These are phyloP conservation scores for Tetracladium maxilliforme DNA, from an alignment of 2,329 filamentous ascomycete genomes.

Conservation along the genomic window DNA sequence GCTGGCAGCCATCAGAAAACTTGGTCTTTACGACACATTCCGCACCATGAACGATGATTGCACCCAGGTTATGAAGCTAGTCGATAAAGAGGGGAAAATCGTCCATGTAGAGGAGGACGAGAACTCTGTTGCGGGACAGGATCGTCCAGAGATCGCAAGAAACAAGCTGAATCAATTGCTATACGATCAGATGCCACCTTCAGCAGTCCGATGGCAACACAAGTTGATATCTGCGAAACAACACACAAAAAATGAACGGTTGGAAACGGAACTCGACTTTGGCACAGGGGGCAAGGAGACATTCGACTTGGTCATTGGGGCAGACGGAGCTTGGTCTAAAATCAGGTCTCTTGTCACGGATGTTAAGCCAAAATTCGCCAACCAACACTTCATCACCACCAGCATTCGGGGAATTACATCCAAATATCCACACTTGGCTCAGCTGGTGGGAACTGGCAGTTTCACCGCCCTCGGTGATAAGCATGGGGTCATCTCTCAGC, in stretches of 20 bases:
- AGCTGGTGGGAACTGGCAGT: no score
- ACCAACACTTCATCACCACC: no score
- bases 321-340: conserved; percentile 21
- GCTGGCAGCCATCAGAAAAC: conserved; percentile 25
- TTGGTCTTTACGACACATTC: conserved; percentile 28
- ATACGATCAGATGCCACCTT: no score
- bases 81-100: conserved; percentile 14
- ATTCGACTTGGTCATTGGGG: conserved; percentile 19
- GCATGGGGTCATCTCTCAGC: no score
- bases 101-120: conserved; percentile 9
- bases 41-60: conserved; percentile 23
- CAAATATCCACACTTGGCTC: no score
- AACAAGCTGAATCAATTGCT: no score
- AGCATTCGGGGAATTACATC: no score
- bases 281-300: conserved; percentile 4
- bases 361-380: conserved; percentile 18
- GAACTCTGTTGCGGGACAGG: neutral
- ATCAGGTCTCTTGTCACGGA: conserved; percentile 19
- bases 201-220: no score
- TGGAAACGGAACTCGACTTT: conserved; percentile 5
- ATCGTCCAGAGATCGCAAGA: no score
- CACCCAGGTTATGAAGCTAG: conserved; percentile 20
- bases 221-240: no score
- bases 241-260: no score
- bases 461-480: no score